Evolutionary conservation across 108 stramenopile species (phyloP), one percentile per base, ranked within the genome.

Genomic region (Cyclotella kingstonii): DNA sequence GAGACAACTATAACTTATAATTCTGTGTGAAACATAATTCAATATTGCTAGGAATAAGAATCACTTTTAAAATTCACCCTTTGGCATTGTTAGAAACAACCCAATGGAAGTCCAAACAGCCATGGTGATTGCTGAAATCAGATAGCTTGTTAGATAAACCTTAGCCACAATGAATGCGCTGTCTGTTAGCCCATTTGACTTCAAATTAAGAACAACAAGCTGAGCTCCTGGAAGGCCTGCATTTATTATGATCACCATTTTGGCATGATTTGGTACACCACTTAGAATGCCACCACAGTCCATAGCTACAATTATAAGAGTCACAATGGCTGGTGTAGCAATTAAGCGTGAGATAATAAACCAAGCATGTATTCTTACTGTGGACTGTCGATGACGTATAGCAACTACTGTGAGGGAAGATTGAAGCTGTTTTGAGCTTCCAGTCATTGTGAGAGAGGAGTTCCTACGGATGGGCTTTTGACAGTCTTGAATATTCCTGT

Each of bases 91-190:
- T 10, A 82, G 38, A 60, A 70, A 62, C n/a, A 85, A 57, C 15
- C 84, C 87, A 7, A 89, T 30, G 17, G 84, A 76, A 15, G 83
- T 77, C 87, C 87, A 89, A 1, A 58, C 79, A 8, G 87, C 83
- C 41, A 89, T 81, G 5, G 84, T 82, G 44, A 89, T n/a, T 18
- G 84, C 81, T 3, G 73, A 80, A 0, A 89, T 49, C 36, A 81
- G 23, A 45, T 89, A 89, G 23, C 76, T 73, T 34, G 84, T 71
- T 8, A 85, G 40, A 55, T 85, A 89, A 2, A 84, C 77, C 48
- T 77, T 74, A 1, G 84, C 77, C 2, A 89, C 83, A 23, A 70
- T 71, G 8, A 82, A 71, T 11, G 87, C 87, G 30, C 73, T 70
- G 12, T 85, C 82, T 12, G 80, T 57, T 9, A 84, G 40, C 9